Conservation (phyloP, 2,329 filamentous ascomycete species). For the Penicillium sp. region DNA sequence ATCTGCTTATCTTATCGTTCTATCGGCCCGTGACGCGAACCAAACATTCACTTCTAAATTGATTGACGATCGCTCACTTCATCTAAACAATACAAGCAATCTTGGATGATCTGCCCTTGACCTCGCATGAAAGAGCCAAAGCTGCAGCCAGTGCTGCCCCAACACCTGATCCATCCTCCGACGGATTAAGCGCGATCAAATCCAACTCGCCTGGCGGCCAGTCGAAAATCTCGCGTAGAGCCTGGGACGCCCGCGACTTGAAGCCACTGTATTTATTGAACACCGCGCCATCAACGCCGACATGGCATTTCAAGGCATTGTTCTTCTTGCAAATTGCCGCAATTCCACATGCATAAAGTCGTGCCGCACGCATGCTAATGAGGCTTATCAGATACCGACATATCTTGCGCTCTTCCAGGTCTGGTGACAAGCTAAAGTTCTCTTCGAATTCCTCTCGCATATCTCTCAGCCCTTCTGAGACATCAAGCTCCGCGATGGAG, state of each 20-base stretch:
- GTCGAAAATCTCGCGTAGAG: conserved; percentile 78
- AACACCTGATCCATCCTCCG: conserved; percentile 90
- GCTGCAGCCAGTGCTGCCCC: conserved; percentile 86
- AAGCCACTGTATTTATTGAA: conserved; percentile 71
- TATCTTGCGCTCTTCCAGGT: conserved; percentile 79
- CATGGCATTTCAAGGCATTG: conserved; percentile 78
- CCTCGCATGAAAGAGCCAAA: conserved; percentile 46
- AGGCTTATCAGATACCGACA: conserved; percentile 88
- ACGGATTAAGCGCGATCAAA: conserved; percentile 79
- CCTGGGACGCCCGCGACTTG: conserved; percentile 44
- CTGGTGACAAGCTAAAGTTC: conserved; percentile 73
- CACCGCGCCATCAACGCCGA: conserved; percentile 92
- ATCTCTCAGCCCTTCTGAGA: conserved; percentile 87
- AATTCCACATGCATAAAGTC: conserved; percentile 90
- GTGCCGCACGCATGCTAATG: conserved; percentile 88
- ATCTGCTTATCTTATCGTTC: conserved; percentile 14
- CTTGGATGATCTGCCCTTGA: neutral
- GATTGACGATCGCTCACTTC: neutral
- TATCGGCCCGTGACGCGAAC: conserved; percentile 7
- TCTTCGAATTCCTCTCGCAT: conserved; percentile 78
- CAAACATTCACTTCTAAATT: neutral
- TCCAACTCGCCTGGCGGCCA: conserved; percentile 81
- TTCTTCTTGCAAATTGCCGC: conserved; percentile 98
- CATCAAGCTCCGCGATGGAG: conserved; percentile 88
- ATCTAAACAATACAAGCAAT: conserved; percentile 5